A percentile compares a stretch with the other conserved stretches of the same genome.
Conservation (phyloP, 1,139 yeast species). For the Yamadazyma triangularis region DNA sequence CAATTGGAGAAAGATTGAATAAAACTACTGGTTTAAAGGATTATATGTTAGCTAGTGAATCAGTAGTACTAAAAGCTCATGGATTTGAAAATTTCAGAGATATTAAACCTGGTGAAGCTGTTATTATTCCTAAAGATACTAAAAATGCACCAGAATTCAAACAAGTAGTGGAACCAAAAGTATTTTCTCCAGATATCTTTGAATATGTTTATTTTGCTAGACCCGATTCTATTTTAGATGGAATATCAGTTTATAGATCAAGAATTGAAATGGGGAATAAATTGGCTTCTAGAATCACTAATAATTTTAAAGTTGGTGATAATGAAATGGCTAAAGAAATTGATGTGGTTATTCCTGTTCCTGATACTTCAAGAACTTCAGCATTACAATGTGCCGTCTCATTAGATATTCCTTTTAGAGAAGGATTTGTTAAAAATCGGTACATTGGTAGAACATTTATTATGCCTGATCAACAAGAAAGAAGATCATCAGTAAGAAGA, state of each 20-base stretch:
- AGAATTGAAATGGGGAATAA: constrained; percentile 93
- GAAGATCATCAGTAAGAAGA: constrained; percentile 90
- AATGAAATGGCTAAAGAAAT: constrained; percentile 46
- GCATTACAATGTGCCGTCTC: constrained; percentile 90
- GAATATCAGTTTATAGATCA: constrained; percentile 88
- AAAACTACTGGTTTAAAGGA: constrained; percentile 70
- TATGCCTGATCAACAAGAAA: constrained; percentile 96
- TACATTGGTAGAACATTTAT: constrained; percentile 97
- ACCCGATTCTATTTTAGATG: constrained; percentile 94
- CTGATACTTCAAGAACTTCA: constrained; percentile 93
- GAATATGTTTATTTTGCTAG: constrained; percentile 98
- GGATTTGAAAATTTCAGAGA: constrained; percentile 80
- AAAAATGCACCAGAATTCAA: constrained; percentile 62
- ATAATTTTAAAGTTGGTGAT: constrained; percentile 35
- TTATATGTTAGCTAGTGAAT: constrained; percentile 93
- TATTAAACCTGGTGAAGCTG: constrained; percentile 92
- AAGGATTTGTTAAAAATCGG: constrained; percentile 94
- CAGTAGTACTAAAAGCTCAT: constrained; percentile 92
- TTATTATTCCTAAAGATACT: constrained; percentile 71
- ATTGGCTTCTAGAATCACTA: constrained; percentile 67
- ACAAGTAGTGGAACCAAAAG: constrained; percentile 76
- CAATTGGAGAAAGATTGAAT: constrained; percentile 74
- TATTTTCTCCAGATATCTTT: constrained; percentile 92
- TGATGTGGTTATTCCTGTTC: constrained; percentile 96
- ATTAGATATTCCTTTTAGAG: constrained; percentile 81